Base-by-base conservation (phyloP, 106 monocot genomes). In the Acorus gramineus region DNA sequence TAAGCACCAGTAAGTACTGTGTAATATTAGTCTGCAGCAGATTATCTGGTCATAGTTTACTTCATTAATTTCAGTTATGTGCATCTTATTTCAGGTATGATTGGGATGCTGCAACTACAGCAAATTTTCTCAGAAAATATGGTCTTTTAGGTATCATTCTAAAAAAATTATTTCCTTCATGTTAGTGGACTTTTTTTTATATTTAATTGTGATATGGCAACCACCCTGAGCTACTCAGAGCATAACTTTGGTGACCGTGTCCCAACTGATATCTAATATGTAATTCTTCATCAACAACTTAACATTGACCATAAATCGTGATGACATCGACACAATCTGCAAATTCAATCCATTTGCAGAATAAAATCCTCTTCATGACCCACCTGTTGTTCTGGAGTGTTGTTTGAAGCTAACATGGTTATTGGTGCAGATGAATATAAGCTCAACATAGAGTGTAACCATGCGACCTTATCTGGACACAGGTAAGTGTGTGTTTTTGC, bases 401-500 rank as follows among this genome's bases (percentile, higher is more conserved):
- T 50, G 0, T 60, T 43, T 5, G 53, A 54, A 66, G 11, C 42
- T 44, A 4, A 10, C 11, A 14, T 10, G 2, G 2, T 11, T 7
- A 8, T 48, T 49, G 44, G 2, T 77, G 65, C 87, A 98, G 96
- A 77, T 60, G 91, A 98, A 66, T 98, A 85, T 63, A 98, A 98
- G 66, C 71, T 98, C 7, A 98, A 98, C 73, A 88, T 98, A 52
- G 91, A 98, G 67, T 98, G 96, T 59, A 98, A 98, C 66, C 96
- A 91, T 81, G 96, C 96, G 52, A 98, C 96, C 51, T 78, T 98
- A 6, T 80, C 96, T 71, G 91, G 96, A 28, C 96, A 91, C 58
- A 96, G 95, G 94, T 82, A 67, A 68, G 60, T 58, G 42, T 28
- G 28, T 28, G 28, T 28, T 28, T 28, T 28, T 28, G 28, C 28